A percentile compares a stretch with the other conserved stretches of the same genome.
phyloP scores from a whole-genome alignment of 805 yeast genomes.

The Citeromyces matritensis region DNA sequence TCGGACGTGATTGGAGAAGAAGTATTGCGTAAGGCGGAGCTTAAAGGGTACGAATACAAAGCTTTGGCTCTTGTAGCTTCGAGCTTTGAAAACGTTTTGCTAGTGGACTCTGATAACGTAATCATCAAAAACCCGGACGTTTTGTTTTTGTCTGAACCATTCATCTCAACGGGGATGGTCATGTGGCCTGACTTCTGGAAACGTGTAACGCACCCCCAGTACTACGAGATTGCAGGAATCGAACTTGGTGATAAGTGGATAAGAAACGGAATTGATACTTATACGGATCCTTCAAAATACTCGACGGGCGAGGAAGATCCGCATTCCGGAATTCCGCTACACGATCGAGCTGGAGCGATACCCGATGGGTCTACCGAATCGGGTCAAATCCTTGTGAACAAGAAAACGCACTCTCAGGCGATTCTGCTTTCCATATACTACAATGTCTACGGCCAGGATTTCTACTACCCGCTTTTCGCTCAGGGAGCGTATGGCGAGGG shows the following conservation, averaged over 20 bases:
- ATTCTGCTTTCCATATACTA: constrained; percentile 34
- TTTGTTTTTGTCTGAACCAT: constrained; percentile 43
- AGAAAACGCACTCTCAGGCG: constrained; percentile 29
- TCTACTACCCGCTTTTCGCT: constrained; percentile 29
- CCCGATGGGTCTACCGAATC: constrained; percentile 43
- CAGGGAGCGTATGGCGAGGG: constrained; percentile 39
- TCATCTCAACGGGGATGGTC: constrained; percentile 29
- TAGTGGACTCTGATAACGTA: constrained; percentile 38
- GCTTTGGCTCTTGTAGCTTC: constrained; percentile 32
- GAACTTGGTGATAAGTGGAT: constrained; percentile 14
- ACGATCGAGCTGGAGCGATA: constrained; percentile 34
- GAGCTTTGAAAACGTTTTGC: constrained; percentile 33
- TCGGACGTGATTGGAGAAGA: constrained; percentile 31
- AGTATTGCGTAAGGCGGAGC: constrained; percentile 18
- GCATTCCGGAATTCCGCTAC: constrained; percentile 20
- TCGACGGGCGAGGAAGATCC: background rate
- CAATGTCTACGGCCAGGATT: constrained; percentile 33
- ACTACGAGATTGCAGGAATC: constrained; percentile 27
- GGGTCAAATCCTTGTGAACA: constrained; percentile 36
- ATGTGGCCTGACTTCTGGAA: constrained; percentile 52
- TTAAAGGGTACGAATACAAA: constrained; percentile 34
- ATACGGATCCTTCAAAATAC: constrained; percentile 7
- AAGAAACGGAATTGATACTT: constrained; percentile 13
- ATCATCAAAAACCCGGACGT: constrained; percentile 31
- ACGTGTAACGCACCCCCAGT: constrained; percentile 35